Base-by-base conservation (phyloP, 805 yeast genomes). In the Suhomyces tanzawaensis region DNA sequence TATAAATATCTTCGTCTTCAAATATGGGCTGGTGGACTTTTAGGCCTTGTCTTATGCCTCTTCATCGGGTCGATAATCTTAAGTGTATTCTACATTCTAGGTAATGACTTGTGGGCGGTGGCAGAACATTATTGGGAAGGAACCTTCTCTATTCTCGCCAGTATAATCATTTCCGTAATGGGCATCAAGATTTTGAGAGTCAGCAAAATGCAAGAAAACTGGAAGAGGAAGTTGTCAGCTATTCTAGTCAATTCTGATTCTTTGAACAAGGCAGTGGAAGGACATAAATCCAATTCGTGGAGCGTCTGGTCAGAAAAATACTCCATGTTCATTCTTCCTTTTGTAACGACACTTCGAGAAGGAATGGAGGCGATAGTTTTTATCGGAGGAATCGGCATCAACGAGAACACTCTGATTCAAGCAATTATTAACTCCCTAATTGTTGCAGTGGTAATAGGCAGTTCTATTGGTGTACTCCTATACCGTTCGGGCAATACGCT, bases 361-460 rank as follows among this genome's bases (percentile, higher is more conserved):
- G 95, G 96, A 1, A 66, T 89, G 37, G 96, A 89, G 60, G 96
- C 96, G 0, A 89, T 89, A 25, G 93, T 89, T 2, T 89, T 89
- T 51, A 73, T 89, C 29, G 96, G 96, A 3, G 97, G 96, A 19
- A 81, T 89, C 29, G 74, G 74, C 3, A 78, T 85, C 38, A 52
- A 53, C 37, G 60, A 56, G 12, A 41, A 51, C 45, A 44, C 51
- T n/a, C 47, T 51, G 30, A 36, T 53, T 5, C 49, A 51, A 21
- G 51, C 72, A 19, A 72, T 85, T 42, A 81, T 90, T 13, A 54
- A 82, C 24, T 81, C 93, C 0, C 77, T 79, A 33, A 19, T 81
- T 0, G 44, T 69, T 0, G 96, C 89, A 0, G 63, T 79, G 2
- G 42, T 71, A 1, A 51, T 77, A 1, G 95, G 96, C 5, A 61